These are phyloP conservation scores for Stephania cephalantha DNA, from an alignment of 164 flowering plant genomes.

Conservation along the genomic window DNA sequence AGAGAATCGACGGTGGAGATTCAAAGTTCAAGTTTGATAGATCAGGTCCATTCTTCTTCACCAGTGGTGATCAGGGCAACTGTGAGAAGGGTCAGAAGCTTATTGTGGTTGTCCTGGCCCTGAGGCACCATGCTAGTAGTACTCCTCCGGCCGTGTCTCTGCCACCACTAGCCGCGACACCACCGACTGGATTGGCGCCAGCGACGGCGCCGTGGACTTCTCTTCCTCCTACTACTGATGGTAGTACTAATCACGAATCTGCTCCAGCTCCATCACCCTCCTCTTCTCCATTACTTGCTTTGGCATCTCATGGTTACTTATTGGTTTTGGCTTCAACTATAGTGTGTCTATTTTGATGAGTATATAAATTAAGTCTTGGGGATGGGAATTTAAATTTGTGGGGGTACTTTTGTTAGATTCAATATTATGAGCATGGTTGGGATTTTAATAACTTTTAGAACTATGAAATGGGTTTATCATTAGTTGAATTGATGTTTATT, in stretches of 20 bases:
- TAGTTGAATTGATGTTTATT: too few species aligned
- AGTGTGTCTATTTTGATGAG: too few species aligned
- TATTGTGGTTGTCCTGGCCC: conserved; percentile 38
- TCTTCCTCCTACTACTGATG: not conserved
- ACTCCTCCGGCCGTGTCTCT: conserved; percentile 5
- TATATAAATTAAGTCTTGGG: too few species aligned
- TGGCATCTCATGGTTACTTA: not conserved
- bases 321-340: too few species aligned
- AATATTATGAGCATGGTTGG: too few species aligned
- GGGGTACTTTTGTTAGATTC: too few species aligned
- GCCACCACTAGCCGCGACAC: not conserved
- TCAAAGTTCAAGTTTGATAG: conserved; percentile 33
- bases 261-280: not conserved
- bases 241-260: not conserved
- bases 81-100: conserved; percentile 54
- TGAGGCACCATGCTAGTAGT: conserved; percentile 6
- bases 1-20: conserved; percentile 31
- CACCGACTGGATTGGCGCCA: not conserved
- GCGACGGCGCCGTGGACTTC: not conserved
- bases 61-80: conserved; percentile 35
- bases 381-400: too few species aligned
- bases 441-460: too few species aligned
- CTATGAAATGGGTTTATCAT: too few species aligned
- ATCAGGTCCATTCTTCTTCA: conserved; percentile 59
- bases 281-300: not conserved